These are phyloP conservation scores for Voacanga thouarsii DNA, from an alignment of 257 asterid genomes.

Conservation along the genomic window DNA sequence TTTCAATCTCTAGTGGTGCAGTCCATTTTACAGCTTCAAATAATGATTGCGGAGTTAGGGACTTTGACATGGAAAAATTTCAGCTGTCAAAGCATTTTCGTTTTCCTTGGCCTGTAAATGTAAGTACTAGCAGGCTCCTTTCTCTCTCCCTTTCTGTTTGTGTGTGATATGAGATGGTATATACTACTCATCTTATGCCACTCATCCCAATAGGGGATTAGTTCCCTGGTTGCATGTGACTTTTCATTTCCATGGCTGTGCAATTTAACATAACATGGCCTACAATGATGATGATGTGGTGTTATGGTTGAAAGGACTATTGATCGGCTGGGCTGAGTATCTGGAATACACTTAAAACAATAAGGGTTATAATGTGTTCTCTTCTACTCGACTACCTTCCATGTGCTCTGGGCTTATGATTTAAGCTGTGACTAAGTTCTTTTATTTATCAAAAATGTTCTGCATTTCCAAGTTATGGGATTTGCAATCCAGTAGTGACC, in stretches of 20 bases:
- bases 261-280: not conserved
- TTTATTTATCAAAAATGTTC: not conserved
- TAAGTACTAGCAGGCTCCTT: constrained; percentile 32
- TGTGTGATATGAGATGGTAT: not conserved
- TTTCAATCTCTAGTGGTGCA: constrained; percentile 68
- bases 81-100: constrained; percentile 64
- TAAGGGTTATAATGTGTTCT: not conserved
- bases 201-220: not conserved
- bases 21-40: constrained; percentile 84
- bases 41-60: constrained; percentile 87
- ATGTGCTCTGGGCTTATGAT: not conserved
- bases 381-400: not conserved
- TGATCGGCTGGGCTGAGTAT: not conserved
- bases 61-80: constrained; percentile 83
- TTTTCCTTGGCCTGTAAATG: constrained; percentile 93
- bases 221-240: not conserved
- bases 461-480: not conserved
- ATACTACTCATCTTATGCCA: not conserved
- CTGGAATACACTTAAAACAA: not conserved
- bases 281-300: not conserved
- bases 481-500: not conserved
- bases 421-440: too few species aligned
- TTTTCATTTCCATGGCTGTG: not conserved
- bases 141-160: not conserved
- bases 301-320: not conserved